Evolutionary conservation across 768 basidiomycete genomes (phyloP).

Genomic region (Polyporus arcularius): DNA sequence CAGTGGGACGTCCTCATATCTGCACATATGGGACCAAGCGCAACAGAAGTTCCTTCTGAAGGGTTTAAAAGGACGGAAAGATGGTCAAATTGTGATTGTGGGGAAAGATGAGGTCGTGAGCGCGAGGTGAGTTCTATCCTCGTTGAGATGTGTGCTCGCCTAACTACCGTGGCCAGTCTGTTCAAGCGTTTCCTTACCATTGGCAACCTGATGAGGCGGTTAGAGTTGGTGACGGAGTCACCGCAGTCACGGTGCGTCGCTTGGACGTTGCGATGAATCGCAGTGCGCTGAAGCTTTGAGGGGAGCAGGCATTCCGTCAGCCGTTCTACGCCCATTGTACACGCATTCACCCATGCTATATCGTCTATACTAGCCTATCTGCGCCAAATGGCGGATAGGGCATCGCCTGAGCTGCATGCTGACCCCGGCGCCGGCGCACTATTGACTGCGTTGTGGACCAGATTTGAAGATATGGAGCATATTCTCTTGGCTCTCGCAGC

Average conservation of each 20-base stretch:
- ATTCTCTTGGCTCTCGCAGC: slow-evolving; percentile 47
- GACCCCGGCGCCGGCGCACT: background rate
- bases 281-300: background rate
- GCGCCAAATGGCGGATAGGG: slow-evolving; percentile 31
- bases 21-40: slow-evolving; percentile 62
- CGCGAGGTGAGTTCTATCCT: slow-evolving; percentile 45
- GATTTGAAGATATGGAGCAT: slow-evolving; percentile 25
- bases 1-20: slow-evolving; percentile 66
- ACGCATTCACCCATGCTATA: slow-evolving; percentile 68
- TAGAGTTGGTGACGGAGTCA: slow-evolving; percentile 53
- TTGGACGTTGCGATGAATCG: background rate
- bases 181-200: slow-evolving; percentile 64
- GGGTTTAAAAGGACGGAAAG: slow-evolving; percentile 36
- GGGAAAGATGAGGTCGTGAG: slow-evolving; percentile 59
- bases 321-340: slow-evolving; percentile 39
- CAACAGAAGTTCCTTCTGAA: slow-evolving; percentile 59
- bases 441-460: slow-evolving; percentile 27
- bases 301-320: background rate
- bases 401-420: background rate
- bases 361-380: slow-evolving; percentile 55
- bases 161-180: slow-evolving; percentile 41
- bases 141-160: background rate
- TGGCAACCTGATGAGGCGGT: slow-evolving; percentile 64
- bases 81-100: slow-evolving; percentile 47
- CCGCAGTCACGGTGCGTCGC: slow-evolving; percentile 51